These are phyloP conservation scores for Aspergillus tubingensis DNA, from an alignment of 2,329 filamentous ascomycete species.

Conservation along the genomic window DNA sequence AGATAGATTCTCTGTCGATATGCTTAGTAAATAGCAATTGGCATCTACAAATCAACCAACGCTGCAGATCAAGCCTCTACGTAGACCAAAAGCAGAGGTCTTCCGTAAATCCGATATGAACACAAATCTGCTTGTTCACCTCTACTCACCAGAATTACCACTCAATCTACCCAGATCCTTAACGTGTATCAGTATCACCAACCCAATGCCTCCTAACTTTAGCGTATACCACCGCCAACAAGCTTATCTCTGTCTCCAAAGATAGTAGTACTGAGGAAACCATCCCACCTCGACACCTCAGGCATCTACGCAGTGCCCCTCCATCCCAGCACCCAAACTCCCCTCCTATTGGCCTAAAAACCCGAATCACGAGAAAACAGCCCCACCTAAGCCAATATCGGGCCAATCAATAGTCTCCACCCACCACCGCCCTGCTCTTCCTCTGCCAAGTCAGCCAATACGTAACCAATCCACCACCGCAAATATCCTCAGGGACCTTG, in stretches of 20 bases:
- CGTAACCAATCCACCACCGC: background rate
- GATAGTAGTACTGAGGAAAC: background rate
- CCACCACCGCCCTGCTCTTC: background rate
- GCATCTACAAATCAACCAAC: background rate
- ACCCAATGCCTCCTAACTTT: no score
- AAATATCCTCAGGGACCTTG: background rate
- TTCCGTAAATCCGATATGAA: background rate
- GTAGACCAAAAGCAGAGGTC: background rate
- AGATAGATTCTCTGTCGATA: background rate
- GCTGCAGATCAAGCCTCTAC: background rate
- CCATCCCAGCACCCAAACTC: background rate
- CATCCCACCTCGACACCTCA: background rate
- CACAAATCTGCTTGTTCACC: background rate
- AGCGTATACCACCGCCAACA: background rate
- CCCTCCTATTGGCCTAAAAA: background rate
- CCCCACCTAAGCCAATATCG: slow-evolving; percentile 11
- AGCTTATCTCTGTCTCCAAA: background rate
- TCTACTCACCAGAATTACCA: background rate
- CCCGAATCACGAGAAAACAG: slow-evolving; percentile 12
- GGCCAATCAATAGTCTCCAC: slow-evolving; percentile 12
- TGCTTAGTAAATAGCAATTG: background rate
- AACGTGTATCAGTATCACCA: background rate
- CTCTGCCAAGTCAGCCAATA: slow-evolving; percentile 2
- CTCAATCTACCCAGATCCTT: background rate
- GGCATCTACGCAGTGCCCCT: background rate